These are phyloP conservation scores for Tetradesmus lagerheimii DNA, from an alignment of 139 green algal genomes.

Conservation along the genomic window DNA sequence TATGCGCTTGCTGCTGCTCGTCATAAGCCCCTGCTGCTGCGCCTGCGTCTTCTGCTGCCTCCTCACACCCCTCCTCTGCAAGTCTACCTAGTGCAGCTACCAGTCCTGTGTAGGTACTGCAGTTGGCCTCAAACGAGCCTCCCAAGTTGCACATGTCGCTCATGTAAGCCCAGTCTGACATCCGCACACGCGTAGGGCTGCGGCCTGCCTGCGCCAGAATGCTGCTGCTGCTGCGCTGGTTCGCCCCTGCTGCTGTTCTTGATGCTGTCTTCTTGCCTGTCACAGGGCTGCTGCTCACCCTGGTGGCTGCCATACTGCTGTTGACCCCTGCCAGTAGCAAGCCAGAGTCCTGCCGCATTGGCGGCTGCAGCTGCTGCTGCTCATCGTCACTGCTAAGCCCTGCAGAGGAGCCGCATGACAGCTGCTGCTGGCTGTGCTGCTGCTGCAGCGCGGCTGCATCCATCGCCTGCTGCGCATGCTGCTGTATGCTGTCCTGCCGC, in stretches of 20 bases:
- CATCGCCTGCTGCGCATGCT: not conserved
- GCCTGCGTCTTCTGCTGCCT: not conserved
- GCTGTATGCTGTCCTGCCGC: slow-evolving; percentile 16
- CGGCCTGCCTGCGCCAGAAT: not conserved
- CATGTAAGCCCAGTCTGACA: slow-evolving; percentile 40
- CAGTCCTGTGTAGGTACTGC: not conserved
- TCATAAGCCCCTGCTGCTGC: not conserved
- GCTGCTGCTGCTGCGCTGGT: not conserved
- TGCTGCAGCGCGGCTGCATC: not conserved
- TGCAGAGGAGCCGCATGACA: not conserved
- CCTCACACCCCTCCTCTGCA: not conserved
- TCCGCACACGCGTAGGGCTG: not conserved
- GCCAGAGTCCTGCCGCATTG: slow-evolving; percentile 6
- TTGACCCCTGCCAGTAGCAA: not conserved
- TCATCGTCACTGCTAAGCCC: not conserved
- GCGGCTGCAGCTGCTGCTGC: not conserved
- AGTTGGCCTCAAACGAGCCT: slow-evolving; percentile 1
- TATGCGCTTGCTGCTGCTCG: not conserved
- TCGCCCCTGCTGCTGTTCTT: not conserved
- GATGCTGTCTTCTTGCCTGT: not conserved
- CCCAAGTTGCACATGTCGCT: slow-evolving; percentile 39
- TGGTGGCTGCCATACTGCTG: not conserved
- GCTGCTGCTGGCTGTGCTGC: slow-evolving; percentile 24
- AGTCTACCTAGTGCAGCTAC: not conserved
- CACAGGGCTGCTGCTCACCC: not conserved